These are phyloP conservation scores for Leishmania arabica DNA, from an alignment of 208 protist species.

Conservation along the genomic window DNA sequence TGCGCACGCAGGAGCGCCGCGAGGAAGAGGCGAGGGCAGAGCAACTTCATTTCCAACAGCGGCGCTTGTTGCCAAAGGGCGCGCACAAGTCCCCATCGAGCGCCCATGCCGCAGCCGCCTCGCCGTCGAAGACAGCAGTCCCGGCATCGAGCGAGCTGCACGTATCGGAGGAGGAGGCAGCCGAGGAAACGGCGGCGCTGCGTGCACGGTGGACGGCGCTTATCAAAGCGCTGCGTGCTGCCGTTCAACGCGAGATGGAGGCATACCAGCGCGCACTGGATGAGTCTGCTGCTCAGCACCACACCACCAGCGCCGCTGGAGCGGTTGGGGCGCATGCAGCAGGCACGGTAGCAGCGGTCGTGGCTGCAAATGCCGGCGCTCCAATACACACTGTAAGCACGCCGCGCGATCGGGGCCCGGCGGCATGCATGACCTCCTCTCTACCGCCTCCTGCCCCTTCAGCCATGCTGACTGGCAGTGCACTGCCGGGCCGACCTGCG, in stretches of 20 bases:
- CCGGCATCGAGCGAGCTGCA: conserved; percentile 14
- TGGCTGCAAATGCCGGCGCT: not conserved
- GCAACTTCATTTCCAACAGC: conserved; percentile 12
- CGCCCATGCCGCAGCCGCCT: not conserved
- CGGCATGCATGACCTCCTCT: not conserved
- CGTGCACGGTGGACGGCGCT: conserved; percentile 27
- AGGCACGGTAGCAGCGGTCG: not conserved
- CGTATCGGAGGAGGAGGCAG: conserved; percentile 28
- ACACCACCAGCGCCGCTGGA: not conserved
- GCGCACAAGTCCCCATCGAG: not conserved
- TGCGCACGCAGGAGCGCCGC: conserved; percentile 6
- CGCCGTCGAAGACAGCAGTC: not conserved
- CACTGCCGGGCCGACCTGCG: not conserved
- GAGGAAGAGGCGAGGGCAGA: conserved; percentile 8
- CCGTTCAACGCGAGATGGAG: conserved; percentile 29
- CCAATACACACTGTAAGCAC: not conserved
- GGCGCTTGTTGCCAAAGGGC: not conserved
- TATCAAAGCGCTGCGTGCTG: conserved; percentile 22
- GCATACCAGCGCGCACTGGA: conserved; percentile 30
- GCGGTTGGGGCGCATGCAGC: not conserved
- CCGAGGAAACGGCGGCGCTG: conserved; percentile 24
- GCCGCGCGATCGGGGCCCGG: not conserved
- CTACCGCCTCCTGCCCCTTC: conserved; percentile 3
- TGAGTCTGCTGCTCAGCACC: not conserved
- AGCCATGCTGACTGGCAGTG: not conserved